Evolutionary conservation across 768 basidiomycete species (phyloP).

Genomic region (Pleurotus giganteus): DNA sequence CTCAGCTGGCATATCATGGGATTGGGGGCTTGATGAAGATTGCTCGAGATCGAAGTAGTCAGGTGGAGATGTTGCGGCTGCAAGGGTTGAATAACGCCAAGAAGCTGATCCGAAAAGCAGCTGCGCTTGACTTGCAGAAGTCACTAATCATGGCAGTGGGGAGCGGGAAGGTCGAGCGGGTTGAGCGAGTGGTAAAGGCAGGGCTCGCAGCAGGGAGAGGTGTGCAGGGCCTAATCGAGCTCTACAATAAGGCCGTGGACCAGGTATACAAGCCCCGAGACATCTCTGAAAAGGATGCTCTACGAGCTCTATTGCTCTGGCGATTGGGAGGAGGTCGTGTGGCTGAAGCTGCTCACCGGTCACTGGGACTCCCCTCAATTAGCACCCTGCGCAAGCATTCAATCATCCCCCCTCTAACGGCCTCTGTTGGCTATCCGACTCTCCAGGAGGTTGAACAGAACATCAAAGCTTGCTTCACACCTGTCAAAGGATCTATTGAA

Average conservation of each 20-base stretch:
- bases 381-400: constrained; percentile 12
- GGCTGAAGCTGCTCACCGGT: constrained; percentile 17
- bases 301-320: constrained; percentile 17
- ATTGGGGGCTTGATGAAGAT: constrained; percentile 11
- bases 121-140: constrained; percentile 18
- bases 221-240: constrained; percentile 16
- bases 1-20: constrained; percentile 12
- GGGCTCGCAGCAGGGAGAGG: constrained; percentile 14
- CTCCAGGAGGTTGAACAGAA: constrained; percentile 17
- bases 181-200: constrained; percentile 16
- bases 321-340: constrained; percentile 19
- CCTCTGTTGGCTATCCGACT: constrained; percentile 10
- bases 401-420: constrained; percentile 9
- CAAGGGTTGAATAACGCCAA: constrained; percentile 12
- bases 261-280: constrained; percentile 16
- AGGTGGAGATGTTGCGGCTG: constrained; percentile 10
- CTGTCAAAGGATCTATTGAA: constrained; percentile 7
- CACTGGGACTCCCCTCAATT: constrained; percentile 16
- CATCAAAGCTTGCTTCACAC: constrained; percentile 13
- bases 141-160: constrained; percentile 20
- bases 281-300: constrained; percentile 19
- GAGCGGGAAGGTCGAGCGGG: constrained; percentile 18
- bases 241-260: constrained; percentile 14
- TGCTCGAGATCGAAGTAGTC: constrained; percentile 10
- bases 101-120: constrained; percentile 9